Conservation (phyloP, 345 rosid species). For the Populus pruinosa region DNA sequence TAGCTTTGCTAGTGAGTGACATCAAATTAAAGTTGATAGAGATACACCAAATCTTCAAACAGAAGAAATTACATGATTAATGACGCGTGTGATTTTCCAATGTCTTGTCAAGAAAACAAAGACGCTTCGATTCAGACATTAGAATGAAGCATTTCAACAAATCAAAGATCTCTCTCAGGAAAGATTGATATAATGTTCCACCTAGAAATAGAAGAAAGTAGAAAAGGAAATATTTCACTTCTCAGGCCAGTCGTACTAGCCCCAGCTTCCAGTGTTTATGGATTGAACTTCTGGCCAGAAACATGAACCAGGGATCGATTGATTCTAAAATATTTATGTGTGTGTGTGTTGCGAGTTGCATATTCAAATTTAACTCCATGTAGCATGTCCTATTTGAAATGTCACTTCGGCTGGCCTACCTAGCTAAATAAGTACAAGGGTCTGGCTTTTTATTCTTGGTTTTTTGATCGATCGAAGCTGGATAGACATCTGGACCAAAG, state of each 20-base stretch:
- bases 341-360: neutral
- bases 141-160: neutral
- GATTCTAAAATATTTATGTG: neutral
- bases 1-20: neutral
- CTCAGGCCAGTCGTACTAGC: neutral
- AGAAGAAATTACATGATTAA: neutral
- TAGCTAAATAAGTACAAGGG: slow-evolving; percentile 5
- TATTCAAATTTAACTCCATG: neutral
- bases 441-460: neutral
- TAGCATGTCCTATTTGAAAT: neutral
- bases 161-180: neutral
- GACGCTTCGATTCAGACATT: neutral
- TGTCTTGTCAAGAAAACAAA: neutral
- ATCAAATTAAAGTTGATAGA: neutral
- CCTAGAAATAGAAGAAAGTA: neutral
- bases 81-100: neutral
- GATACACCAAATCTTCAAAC: neutral
- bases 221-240: neutral
- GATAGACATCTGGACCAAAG: neutral
- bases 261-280: neutral
- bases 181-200: neutral
- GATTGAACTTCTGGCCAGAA: neutral
- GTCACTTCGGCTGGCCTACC: slow-evolving; percentile 13
- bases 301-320: neutral
- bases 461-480: neutral